Base-by-base conservation (phyloP, 306 rosid species). In the Citrullus colocynthis region DNA sequence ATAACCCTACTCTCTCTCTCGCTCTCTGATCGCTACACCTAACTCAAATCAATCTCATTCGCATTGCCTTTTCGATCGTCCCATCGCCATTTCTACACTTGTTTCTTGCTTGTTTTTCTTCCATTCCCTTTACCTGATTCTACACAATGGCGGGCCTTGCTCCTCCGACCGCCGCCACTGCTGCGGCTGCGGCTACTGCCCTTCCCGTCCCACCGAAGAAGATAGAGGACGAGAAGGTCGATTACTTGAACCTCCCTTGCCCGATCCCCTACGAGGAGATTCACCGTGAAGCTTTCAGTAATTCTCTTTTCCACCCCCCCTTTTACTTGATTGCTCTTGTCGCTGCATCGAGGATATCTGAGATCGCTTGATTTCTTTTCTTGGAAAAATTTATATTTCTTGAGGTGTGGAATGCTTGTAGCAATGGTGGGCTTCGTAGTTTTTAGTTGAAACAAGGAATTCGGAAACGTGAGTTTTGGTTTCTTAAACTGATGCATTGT, bases 241-340 rank as follows among this genome's bases (percentile, higher is more conserved):
- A 96, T 85, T 96, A 88, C 86, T 41, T 85, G 82, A 82, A 96
- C 75, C 99, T 93, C 39, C 96, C 98, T 18, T 92, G 97, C 59
- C 98, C 99, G 56, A 88, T 93, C 75, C 91, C 99, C 71, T 96
- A 87, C 74, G 99, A 96, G 67, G 99, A 96, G 84, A 89, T 96
- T 86, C 96, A 90, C 80, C 99, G 98, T 45, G 99, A 96, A 93
- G 93, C 99, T 71, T 85, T 91, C 90, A 91, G 99, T 93, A 15
- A 69, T 89, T 87, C 8, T 64, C 77, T 70, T 34, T 79, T 74
- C 71, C 71, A 9, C 2, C n/a, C 39, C 6, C 28, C 3, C 9
- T 11, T 75, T 37, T 17, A 13, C 30, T 65, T 65, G 10, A 32
- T 62, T 14, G n/a, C 17, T 39, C 0, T 65, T 3, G 14, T 65